Evolutionary conservation across 164 flowering plant genomes (phyloP), one percentile per base, ranked within the genome.

Genomic region (Amborella trichopoda): DNA sequence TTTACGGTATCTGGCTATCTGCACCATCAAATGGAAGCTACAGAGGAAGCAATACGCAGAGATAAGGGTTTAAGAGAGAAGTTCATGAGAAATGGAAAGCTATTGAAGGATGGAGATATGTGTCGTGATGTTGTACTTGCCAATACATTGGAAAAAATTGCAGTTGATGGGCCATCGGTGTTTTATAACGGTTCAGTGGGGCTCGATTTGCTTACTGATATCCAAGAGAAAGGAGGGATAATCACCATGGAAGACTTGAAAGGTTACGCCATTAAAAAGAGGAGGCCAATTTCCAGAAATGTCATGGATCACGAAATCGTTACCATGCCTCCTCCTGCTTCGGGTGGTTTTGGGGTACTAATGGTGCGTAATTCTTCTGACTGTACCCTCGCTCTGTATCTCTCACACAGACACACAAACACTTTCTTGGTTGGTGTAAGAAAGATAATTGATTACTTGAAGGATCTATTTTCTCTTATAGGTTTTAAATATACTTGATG

Each of bases 281-380:
- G 23, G n/a, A 74, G 81, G 46, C 89, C 95, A 18, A 49, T 85
- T 63, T 49, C 68, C 30, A 78, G 66, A 3, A 59, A 81, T 55
- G 73, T 40, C 2, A 65, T 85, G 93, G 94, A 93, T 1, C 80
- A 72, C 68, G 74, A 74, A 9, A 56, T 88, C 2, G 50, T 73
- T 11, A 96, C 96, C 60, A 84, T 93, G 99, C 94, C 91, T 0
- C 96, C 89, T 49, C 99, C 99, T 58, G 87, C 99, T 11, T 84
- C 94, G 67, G 99, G 99, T 42, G 84, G 91, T 3, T 62, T 79
- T 4, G 96, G 89, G 26, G 49, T 93, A 41, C 53, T 94, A 46
- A 49, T 93, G 76, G 96, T 84, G 63, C 60, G 76, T 39, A 17
- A n/a, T n/a, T n/a, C n/a, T n/a, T n/a, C n/a, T n/a, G n/a, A n/a